Evolutionary conservation across 78 protist genomes (phyloP), one percentile per base, ranked within the genome.

Genomic region (Ministeria vibrans): DNA sequence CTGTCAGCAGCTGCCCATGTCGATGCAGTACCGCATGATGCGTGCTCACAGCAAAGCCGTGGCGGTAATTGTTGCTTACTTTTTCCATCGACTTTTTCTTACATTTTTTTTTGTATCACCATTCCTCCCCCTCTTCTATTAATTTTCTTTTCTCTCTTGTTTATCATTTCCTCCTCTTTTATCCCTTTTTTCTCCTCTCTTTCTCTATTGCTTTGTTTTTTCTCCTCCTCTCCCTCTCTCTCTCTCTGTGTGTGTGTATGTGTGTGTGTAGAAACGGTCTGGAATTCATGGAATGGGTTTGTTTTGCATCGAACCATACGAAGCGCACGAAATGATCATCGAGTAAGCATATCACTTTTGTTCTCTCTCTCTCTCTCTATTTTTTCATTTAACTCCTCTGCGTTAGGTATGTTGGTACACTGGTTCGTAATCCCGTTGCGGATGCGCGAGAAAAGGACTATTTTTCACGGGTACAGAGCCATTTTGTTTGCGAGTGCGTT

Each of bases 281-380:
- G 75, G 46, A 1, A 86, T 87, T 62, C 91, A 87, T 42, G 81
- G 59, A 30, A 74, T 81, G 86, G 91, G 92, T 22, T 42, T 85
- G 36, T 87, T 81, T 63, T 85, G 84, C 42, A 18, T 2, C 42
- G 30, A 39, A 18, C 64, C 20, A 18, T 36, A 82, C 45, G 36
- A 49, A 0, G 22, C 4, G n/a, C 55, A 51, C 78, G 84, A 81
- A 38, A 66, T 89, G 84, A 81, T 90, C 30, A 42, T 90, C 74
- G 93, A 89, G 73, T 92, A 92, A 53, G 42, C 78, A 11, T 94
- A 94, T 34, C 91, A 77, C 13, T 0, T 49, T 7, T 30, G 49
- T 2, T 45, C 70, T 25, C 46, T 39, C 32, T 32, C 41, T 7
- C 32, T 63, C 43, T 6, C 59, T 51, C 18, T 18, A 30, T 59